These are phyloP conservation scores for Colletotrichum chrysophilum DNA, from an alignment of 2,329 filamentous ascomycete species.

Conservation along the genomic window DNA sequence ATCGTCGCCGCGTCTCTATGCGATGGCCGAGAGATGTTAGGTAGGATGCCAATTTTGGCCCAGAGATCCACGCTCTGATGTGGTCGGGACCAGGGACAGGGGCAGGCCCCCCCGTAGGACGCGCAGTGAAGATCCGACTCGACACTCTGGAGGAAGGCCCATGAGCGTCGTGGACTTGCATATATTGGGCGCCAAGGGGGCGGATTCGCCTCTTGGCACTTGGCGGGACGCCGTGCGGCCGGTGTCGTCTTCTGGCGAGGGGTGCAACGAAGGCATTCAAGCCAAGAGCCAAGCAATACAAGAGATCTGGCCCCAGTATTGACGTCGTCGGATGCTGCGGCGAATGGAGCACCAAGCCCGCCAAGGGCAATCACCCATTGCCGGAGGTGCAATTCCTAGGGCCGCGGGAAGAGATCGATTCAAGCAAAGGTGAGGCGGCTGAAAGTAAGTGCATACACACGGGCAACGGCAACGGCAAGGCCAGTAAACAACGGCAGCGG, in stretches of 20 bases:
- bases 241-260: conserved; percentile 16
- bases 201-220: conserved; percentile 14
- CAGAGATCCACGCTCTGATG: conserved; percentile 14
- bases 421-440: background rate
- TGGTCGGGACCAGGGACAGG: background rate
- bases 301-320: conserved; percentile 12
- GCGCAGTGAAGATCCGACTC: conserved; percentile 4
- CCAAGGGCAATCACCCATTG: conserved; percentile 12
- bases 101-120: background rate
- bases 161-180: background rate
- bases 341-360: background rate
- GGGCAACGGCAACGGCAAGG: background rate
- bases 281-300: conserved; percentile 6
- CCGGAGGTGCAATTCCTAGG: background rate
- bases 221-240: conserved; percentile 14
- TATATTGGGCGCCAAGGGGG: background rate
- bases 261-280: conserved; percentile 1
- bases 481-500: background rate
- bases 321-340: background rate
- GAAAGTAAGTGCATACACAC: background rate
- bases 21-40: conserved; percentile 13
- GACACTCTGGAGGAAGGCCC: background rate
- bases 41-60: conserved; percentile 20
- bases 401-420: background rate
- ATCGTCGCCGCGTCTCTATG: conserved; percentile 19